Evolutionary conservation across 768 basidiomycete genomes (phyloP).

Genomic region (Pisolithus orientalis): DNA sequence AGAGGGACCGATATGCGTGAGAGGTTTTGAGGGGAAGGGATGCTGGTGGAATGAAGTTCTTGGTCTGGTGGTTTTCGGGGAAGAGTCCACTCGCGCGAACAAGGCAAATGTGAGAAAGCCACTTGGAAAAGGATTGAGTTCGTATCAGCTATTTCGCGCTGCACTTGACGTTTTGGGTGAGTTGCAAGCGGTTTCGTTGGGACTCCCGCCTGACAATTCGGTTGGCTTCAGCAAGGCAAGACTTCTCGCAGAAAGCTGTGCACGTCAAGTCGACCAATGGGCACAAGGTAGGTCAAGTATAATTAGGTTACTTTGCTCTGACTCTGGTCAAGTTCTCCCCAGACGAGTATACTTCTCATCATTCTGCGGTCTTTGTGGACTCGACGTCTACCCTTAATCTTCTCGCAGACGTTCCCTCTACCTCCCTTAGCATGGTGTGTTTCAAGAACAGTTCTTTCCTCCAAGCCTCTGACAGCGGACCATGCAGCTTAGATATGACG

Average conservation of each 20-base stretch:
- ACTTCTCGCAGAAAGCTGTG: slow-evolving; percentile 50
- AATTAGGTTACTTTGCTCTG: not conserved
- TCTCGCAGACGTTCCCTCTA: slow-evolving; percentile 64
- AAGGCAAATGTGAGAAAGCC: slow-evolving; percentile 40
- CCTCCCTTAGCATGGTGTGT: slow-evolving; percentile 73
- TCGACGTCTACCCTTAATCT: slow-evolving; percentile 72
- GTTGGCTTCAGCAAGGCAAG: slow-evolving; percentile 52
- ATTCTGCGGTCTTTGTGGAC: slow-evolving; percentile 69
- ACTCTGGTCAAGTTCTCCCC: slow-evolving; percentile 45
- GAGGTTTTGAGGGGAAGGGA: slow-evolving; percentile 66
- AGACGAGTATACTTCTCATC: slow-evolving; percentile 46
- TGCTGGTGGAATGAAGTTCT: slow-evolving; percentile 65
- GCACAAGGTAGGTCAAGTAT: slow-evolving; percentile 41
- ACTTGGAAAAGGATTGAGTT: slow-evolving; percentile 76
- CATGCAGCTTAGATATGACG: slow-evolving; percentile 70
- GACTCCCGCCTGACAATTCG: slow-evolving; percentile 8
- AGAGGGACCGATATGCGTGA: slow-evolving; percentile 50
- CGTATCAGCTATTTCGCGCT: slow-evolving; percentile 86
- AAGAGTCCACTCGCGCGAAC: slow-evolving; percentile 38
- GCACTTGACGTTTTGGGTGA: slow-evolving; percentile 78
- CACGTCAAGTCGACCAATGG: slow-evolving; percentile 54
- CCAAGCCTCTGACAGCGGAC: slow-evolving; percentile 1
- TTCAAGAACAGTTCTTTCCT: not conserved
- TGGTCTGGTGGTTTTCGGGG: slow-evolving; percentile 58
- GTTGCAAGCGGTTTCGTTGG: slow-evolving; percentile 14